Evolutionary conservation across 768 basidiomycete species (phyloP).

Genomic region (Russula dissimulans): DNA sequence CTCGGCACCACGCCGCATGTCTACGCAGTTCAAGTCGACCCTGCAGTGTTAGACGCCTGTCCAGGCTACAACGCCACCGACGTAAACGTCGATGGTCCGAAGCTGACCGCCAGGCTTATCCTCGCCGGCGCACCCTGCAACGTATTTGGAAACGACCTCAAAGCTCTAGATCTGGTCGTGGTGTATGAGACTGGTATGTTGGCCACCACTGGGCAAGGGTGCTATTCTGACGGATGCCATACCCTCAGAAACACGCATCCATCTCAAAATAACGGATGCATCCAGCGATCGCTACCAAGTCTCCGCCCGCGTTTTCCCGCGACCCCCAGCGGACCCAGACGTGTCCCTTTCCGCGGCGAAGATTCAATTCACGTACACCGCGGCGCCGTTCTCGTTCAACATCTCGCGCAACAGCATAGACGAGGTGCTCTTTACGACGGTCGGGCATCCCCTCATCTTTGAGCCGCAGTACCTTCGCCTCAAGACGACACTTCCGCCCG

Average conservation of each 20-base stretch:
- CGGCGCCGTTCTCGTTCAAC: conserved; percentile 52
- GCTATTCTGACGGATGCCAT: neutral
- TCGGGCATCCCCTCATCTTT: conserved; percentile 55
- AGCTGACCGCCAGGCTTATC: conserved; percentile 42
- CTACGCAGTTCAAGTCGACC: conserved; percentile 23
- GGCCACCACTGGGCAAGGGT: too few species aligned
- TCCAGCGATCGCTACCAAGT: conserved; percentile 48
- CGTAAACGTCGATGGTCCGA: conserved; percentile 31
- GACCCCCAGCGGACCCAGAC: conserved; percentile 31
- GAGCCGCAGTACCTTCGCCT: conserved; percentile 71
- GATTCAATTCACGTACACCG: conserved; percentile 53
- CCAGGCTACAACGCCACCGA: conserved; percentile 49
- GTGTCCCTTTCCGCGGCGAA: conserved; percentile 28
- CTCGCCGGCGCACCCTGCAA: conserved; percentile 46
- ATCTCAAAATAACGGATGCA: conserved; percentile 53
- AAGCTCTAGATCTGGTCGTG: conserved; percentile 40
- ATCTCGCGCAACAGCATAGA: conserved; percentile 39
- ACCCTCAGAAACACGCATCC: conserved; percentile 43
- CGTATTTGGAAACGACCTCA: conserved; percentile 49
- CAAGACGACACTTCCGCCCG: conserved; percentile 47
- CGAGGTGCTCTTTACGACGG: conserved; percentile 56
- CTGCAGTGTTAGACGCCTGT: conserved; percentile 40
- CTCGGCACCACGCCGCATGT: neutral
- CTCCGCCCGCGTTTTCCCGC: conserved; percentile 50
- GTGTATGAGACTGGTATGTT: conserved; percentile 47